Conservation (phyloP, 495 filamentous ascomycete species). For the Astrocystis sublimbata region DNA sequence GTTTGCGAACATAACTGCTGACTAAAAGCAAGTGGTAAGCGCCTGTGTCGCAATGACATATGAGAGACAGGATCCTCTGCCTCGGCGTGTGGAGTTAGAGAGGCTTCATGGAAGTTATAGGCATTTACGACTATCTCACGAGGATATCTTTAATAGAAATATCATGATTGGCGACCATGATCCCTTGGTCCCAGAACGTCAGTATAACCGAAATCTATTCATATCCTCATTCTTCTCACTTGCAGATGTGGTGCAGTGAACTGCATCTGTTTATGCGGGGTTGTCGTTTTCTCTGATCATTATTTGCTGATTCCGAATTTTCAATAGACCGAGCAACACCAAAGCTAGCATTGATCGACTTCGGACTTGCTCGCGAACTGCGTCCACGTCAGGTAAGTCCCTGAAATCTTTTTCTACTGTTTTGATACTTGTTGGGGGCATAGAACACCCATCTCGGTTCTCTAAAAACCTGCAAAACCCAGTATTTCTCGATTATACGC, state of each 20-base stretch:
- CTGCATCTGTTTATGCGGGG: background rate
- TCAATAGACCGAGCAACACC: slow-evolving; percentile 5
- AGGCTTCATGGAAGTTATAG: background rate
- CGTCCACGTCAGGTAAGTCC: no score
- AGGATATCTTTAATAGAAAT: slow-evolving; percentile 1
- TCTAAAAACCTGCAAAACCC: no score
- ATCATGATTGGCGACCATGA: background rate
- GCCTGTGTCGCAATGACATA: slow-evolving; percentile 12
- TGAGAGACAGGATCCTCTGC: background rate
- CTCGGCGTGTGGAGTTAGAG: background rate
- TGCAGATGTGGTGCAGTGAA: background rate
- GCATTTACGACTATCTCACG: slow-evolving; percentile 1
- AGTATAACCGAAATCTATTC: background rate
- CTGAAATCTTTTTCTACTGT: no score
- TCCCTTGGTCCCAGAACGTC: background rate
- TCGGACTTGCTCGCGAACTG: background rate
- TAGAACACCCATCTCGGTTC: no score
- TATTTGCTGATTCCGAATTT: background rate
- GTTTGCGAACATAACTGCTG: background rate
- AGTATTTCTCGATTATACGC: no score
- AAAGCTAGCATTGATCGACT: slow-evolving; percentile 3
- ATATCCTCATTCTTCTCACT: background rate
- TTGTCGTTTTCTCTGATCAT: background rate
- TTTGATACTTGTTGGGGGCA: no score
- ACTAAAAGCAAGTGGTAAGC: slow-evolving; percentile 11